These are phyloP conservation scores for Singerocomus rubriflavus DNA, from an alignment of 1,284 basidiomycete species.

Conservation along the genomic window DNA sequence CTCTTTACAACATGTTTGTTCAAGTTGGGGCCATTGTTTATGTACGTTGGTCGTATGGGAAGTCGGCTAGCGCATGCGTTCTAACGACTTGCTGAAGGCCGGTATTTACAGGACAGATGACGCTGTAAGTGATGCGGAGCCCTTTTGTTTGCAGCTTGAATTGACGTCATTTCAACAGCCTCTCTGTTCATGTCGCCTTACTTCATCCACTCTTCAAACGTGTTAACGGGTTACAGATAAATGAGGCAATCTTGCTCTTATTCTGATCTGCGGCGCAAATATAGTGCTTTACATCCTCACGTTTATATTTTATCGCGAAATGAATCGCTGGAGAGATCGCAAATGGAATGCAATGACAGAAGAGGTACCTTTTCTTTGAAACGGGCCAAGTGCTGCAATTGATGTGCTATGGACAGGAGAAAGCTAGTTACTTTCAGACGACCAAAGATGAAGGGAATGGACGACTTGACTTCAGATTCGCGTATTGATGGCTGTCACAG, in stretches of 20 bases:
- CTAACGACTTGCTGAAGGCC: constrained; percentile 27
- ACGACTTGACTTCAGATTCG: constrained; percentile 58
- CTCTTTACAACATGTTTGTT: constrained; percentile 63
- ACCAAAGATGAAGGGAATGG: constrained; percentile 58
- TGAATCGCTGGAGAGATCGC: constrained; percentile 50
- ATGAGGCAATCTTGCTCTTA: constrained; percentile 38
- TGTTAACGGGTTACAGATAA: constrained; percentile 33
- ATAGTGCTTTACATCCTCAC: constrained; percentile 49
- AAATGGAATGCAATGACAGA: constrained; percentile 52
- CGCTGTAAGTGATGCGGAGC: constrained; percentile 31
- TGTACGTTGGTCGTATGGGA: constrained; percentile 32
- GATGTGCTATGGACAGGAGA: constrained; percentile 38
- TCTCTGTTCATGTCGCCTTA: constrained; percentile 39
- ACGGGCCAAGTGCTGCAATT: neutral
- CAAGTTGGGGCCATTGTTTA: constrained; percentile 52
- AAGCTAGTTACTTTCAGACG: constrained; percentile 51
- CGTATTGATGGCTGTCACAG: constrained; percentile 32
- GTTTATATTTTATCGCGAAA: constrained; percentile 51
- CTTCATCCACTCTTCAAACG: neutral
- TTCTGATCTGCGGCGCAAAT: constrained; percentile 36
- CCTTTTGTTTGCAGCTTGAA: neutral
- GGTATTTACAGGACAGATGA: constrained; percentile 49
- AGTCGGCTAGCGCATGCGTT: neutral
- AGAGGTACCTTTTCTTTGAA: constrained; percentile 37
- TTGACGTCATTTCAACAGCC: constrained; percentile 29